Evolutionary conservation across 352 stramenopile species (phyloP), one percentile per base, ranked within the genome.

Genomic region (Pythium aristosporum): DNA sequence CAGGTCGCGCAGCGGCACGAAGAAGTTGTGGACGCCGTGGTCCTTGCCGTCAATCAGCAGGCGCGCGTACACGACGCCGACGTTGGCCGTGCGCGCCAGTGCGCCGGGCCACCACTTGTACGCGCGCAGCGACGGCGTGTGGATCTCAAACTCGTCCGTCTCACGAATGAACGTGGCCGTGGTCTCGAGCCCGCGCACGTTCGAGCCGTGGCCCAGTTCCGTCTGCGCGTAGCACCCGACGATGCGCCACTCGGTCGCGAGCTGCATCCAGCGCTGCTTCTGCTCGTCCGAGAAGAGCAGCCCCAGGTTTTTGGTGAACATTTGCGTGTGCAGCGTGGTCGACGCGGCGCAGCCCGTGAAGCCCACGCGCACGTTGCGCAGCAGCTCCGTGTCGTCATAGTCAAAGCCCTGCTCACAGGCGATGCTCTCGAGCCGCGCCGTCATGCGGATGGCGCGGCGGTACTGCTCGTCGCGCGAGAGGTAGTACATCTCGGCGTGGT

Each of bases 71-170:
- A 89, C 80, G 41, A 89, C 75, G 12, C 71, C 78, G 30, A 97
- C 98, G 32, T 98, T 93, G 77, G 97, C 96, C 21, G 96, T 97
- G 67, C 96, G 87, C 64, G 94, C 98, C 32, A 96, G 85, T 2
- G 91, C 97, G 30, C 95, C 96, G 10, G 94, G 94, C 97, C 96
- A 99, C 83, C 97, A 99, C 73, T 99, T 99, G 64, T 84, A 89
- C 41, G 86, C 92, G 11, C 90, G 98, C 44, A 98, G 69, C 11
- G 94, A 98, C 1, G 97, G 97, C 30, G 92, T 97, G 76, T 99
- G 74, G 59, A 99, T 97, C 37, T 97, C 81, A 58, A 96, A 99
- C 72, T 96, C 92, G 61, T 98, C 84, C 1, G 72, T 87, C 37
- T 90, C 80, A 18, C 77, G 79, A 32, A 97, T 63, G 76, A 96